Evolutionary conservation across 768 basidiomycete species (phyloP).

Genomic region (Mycena sanguinolenta): DNA sequence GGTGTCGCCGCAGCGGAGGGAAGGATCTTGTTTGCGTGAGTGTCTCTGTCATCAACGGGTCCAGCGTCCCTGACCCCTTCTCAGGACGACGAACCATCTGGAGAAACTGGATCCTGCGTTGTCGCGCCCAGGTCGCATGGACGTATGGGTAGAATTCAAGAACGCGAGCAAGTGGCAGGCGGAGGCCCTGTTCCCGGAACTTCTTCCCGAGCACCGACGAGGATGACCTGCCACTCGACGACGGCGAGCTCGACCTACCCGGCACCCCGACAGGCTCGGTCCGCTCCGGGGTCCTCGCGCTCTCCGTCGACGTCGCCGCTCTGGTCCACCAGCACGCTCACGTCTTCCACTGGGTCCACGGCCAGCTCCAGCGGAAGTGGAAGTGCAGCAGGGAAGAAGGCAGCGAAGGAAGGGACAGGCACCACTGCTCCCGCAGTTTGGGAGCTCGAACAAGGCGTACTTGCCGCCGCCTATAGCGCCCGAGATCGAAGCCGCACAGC

Average conservation of each 20-base stretch:
- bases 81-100: constrained; percentile 90
- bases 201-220: constrained; percentile 87
- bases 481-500: constrained; percentile 68
- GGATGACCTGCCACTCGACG: constrained; percentile 46
- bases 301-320: constrained; percentile 42
- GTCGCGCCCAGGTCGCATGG: constrained; percentile 91
- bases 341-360: constrained; percentile 60
- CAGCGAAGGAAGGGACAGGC: constrained; percentile 9
- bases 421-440: constrained; percentile 57
- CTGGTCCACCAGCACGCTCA: constrained; percentile 52
- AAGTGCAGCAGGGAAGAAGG: constrained; percentile 37
- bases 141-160: constrained; percentile 93
- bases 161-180: constrained; percentile 89
- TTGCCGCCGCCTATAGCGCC: constrained; percentile 76
- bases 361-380: constrained; percentile 44
- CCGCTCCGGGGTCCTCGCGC: constrained; percentile 26
- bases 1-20: constrained; percentile 93
- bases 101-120: constrained; percentile 92
- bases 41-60: constrained; percentile 37
- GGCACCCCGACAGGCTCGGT: constrained; percentile 27
- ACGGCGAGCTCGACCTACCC: constrained; percentile 41
- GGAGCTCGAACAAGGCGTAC: constrained; percentile 70
- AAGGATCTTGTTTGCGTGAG: constrained; percentile 89
- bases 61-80: neutral
- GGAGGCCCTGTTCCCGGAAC: constrained; percentile 87